A percentile compares a stretch with the other conserved stretches of the same genome.
phyloP scores from a whole-genome alignment of 176 grass and related monocot species.

The Zoysia japonica region DNA sequence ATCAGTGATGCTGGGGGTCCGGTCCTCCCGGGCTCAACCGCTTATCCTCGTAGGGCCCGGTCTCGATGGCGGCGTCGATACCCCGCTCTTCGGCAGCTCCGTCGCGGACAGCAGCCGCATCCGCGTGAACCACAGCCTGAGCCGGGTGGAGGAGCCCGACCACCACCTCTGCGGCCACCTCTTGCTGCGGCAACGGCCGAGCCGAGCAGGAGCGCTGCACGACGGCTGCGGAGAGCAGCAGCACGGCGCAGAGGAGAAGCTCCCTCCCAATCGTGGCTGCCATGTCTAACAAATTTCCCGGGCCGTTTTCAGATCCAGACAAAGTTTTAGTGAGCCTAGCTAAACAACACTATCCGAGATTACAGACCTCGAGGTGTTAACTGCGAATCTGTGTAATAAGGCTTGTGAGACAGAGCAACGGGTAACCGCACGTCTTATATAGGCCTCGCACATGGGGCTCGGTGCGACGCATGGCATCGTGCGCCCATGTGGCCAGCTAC shows the following conservation, averaged over 20 bases:
- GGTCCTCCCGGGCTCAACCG: constrained; percentile 22
- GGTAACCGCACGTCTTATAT: not conserved
- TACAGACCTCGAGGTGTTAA: too few species aligned
- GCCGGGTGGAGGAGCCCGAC: not conserved
- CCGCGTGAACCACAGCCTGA: not conserved
- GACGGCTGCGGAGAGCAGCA: not conserved
- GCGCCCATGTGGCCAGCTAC: not conserved
- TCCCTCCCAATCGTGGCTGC: not conserved
- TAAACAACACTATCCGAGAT: not conserved
- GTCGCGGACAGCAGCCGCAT: not conserved
- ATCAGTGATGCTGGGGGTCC: constrained; percentile 32
- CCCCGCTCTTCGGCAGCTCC: not conserved
- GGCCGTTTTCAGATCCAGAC: not conserved
- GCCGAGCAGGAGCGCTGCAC: constrained; percentile 5
- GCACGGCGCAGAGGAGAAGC: not conserved
- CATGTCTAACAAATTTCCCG: not conserved
- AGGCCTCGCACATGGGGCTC: not conserved
- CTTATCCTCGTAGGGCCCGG: constrained; percentile 14
- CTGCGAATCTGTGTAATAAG: not conserved
- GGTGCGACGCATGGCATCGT: not conserved
- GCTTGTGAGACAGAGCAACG: not conserved
- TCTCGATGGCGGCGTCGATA: not conserved
- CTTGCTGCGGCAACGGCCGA: not conserved
- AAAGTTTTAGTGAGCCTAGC: not conserved
- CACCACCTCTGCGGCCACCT: too few species aligned